Evolutionary conservation across 73 alveolate genomes (phyloP).

Genomic region (Paramecium primaurelia): DNA sequence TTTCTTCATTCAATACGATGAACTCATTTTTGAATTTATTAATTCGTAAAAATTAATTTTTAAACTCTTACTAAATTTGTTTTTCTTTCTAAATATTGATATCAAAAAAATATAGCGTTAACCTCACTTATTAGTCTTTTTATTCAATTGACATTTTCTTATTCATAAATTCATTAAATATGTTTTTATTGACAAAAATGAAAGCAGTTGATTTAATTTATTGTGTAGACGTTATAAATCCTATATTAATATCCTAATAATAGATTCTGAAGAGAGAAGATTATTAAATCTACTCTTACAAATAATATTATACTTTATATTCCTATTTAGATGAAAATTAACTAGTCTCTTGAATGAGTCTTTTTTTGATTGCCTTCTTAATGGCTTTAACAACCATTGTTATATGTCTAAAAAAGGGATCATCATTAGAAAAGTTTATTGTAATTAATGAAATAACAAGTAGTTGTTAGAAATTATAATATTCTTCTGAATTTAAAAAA

Average conservation of each 20-base stretch:
- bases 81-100: neutral
- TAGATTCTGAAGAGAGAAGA: neutral
- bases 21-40: slow-evolving; percentile 22
- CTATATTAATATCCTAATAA: slow-evolving; percentile 22
- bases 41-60: neutral
- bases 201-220: slow-evolving; percentile 12
- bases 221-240: slow-evolving; percentile 17
- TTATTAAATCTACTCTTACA: neutral
- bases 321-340: neutral
- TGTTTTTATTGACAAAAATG: neutral
- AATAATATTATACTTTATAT: neutral
- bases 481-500: neutral
- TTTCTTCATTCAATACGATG: neutral
- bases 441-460: neutral
- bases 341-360: neutral
- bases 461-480: neutral
- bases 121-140: neutral
- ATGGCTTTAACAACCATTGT: neutral
- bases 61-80: neutral
- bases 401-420: slow-evolving; percentile 27
- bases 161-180: neutral
- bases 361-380: neutral
- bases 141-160: neutral
- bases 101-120: neutral
- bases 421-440: slow-evolving; percentile 2